Evolutionary conservation across 169 alveolate species (phyloP).

Genomic region (Plasmodium reichenowi): DNA sequence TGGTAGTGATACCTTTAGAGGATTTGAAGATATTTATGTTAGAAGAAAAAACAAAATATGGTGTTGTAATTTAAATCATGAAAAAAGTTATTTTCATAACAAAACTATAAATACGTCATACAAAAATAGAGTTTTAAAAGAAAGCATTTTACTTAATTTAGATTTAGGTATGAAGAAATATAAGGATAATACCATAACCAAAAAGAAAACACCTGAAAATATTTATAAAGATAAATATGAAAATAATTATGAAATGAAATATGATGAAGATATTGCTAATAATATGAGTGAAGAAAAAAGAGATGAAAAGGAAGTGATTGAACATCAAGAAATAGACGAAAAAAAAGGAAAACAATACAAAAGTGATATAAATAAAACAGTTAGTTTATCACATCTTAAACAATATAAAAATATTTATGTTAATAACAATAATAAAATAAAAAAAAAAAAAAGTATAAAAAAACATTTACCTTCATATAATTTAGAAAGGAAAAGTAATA

Average conservation of each 20-base stretch:
- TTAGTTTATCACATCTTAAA: constrained; percentile 1
- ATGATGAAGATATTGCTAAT: constrained; percentile 7
- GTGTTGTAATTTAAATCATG: constrained; percentile 1
- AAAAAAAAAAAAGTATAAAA: constrained; percentile 2
- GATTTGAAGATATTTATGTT: not conserved
- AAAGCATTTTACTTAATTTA: not conserved
- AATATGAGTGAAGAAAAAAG: not conserved
- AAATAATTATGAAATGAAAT: constrained; percentile 15
- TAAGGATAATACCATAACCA: not conserved
- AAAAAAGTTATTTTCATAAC: not conserved
- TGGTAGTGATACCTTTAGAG: not conserved
- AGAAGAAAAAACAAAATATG: not conserved
- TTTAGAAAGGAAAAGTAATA: not conserved
- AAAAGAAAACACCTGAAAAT: not conserved
- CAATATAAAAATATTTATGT: not conserved
- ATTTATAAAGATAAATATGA: not conserved
- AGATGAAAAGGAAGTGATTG: not conserved
- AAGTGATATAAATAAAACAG: not conserved
- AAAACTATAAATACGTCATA: not conserved
- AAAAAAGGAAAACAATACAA: not conserved
- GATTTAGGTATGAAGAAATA: not conserved
- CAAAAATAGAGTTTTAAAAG: constrained; percentile 3
- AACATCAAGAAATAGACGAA: not conserved
- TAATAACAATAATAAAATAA: not conserved
- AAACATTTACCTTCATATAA: not conserved